Base-by-base conservation (phyloP, 176 grass and related monocot species). In the Chrysopogon serrulatus region DNA sequence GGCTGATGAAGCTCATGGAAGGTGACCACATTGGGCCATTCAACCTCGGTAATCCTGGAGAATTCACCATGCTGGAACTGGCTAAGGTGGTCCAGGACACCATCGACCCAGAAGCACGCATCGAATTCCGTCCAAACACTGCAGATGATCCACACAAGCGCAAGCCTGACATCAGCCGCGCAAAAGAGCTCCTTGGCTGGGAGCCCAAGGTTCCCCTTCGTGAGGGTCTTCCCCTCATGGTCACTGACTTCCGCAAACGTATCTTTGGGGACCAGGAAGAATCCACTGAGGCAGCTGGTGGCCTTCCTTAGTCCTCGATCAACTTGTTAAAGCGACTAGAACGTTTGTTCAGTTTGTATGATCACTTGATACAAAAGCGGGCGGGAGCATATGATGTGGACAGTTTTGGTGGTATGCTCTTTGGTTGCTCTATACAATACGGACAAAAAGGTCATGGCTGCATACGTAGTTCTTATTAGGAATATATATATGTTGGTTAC, bases 51-150 rank as follows among this genome's bases (percentile, higher is more conserved):
- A 97, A 97, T 78, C 94, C 94, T 0, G 94, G 94, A 3, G 94
- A 97, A 68, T 97, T 97, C 82, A 97, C 91, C 23, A 96, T 96
- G 94, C 81, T 93, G 68, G 94, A 96, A 78, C 81, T 96, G 16
- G 94, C 94, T 45, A 89, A 93, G 73, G 94, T 96, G 31, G 94
- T 96, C 16, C 94, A 96, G 78, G 94, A 96, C 60, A 96, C 94
- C 23, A 91, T 96, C 31, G 91, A 96, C 69, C 66, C 83, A 15
- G 84, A 84, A 42, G 94, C 94, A 0, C 74, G 66, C 73, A 96
- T 96, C 8, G 94, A 96, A 68, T 96, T 96, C 89, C 86, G 81
- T 39, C 43, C 78, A 60, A 96, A 96, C 84, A 96, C 94, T 0
- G 94, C 90, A 9, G 89, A 96, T 23, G 94, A 96, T 62, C 94